phyloP scores from a whole-genome alignment of 116 monocot genomes.

The Cymodocea nodosa region DNA sequence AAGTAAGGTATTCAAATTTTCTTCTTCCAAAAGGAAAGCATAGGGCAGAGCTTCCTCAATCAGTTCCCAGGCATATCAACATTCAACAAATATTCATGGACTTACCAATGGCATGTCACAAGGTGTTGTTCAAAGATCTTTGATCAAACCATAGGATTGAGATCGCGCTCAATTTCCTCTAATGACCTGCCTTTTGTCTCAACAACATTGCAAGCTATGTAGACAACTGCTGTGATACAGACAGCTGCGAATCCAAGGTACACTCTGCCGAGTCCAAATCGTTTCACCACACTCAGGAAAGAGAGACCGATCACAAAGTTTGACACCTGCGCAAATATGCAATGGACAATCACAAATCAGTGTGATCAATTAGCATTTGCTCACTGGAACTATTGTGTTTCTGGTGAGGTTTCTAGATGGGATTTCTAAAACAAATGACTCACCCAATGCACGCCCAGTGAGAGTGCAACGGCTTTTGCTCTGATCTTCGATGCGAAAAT shows the following conservation, averaged over 20 bases:
- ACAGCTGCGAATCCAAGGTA: constrained; percentile 79
- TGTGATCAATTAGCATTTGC: not conserved
- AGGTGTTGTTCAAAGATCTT: no score
- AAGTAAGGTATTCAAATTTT: no score
- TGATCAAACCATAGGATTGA: constrained; percentile 17
- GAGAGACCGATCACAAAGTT: constrained; percentile 93
- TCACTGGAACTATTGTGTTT: not conserved
- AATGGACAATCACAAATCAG: not conserved
- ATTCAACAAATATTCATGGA: no score
- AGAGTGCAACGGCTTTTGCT: constrained; percentile 96
- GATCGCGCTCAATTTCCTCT: constrained; percentile 78
- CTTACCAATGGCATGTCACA: no score
- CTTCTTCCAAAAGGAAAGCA: no score
- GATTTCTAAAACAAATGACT: constrained; percentile 4
- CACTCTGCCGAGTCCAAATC: constrained; percentile 80
- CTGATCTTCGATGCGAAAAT: constrained; percentile 97
- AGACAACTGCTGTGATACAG: constrained; percentile 64
- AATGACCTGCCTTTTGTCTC: constrained; percentile 93
- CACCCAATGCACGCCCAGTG: constrained; percentile 98
- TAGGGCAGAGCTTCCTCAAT: no score
- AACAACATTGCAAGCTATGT: constrained; percentile 65
- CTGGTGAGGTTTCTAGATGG: not conserved
- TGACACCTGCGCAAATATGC: constrained; percentile 43
- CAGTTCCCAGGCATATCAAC: no score
- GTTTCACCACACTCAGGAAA: constrained; percentile 84